Percentiles rank a stretch among this genome's conserved stretches.
Evolutionary conservation across 2,329 filamentous ascomycete genomes (phyloP).

Genomic region (Huntiella bhutanensis): DNA sequence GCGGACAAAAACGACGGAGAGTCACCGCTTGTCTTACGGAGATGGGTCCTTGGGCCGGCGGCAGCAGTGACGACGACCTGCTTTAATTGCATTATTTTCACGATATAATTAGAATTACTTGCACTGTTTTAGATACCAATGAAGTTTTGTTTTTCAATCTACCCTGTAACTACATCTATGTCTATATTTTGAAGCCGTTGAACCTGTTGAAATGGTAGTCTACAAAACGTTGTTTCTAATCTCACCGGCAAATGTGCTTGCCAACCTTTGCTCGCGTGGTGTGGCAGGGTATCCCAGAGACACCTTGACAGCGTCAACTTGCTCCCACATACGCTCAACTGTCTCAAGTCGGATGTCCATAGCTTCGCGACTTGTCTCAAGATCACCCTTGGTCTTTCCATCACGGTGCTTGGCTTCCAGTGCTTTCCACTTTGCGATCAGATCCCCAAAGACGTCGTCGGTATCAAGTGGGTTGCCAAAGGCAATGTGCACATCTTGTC

Average conservation of each 20-base stretch:
- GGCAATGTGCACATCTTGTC: conserved; percentile 50
- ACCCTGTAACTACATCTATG: too few relatives aligned
- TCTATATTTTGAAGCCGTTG: too few relatives aligned
- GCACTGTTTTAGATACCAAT: neutral
- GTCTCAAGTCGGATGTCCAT: conserved; percentile 55
- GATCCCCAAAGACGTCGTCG: conserved; percentile 57
- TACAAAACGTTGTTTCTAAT: conserved; percentile 9
- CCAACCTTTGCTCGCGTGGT: conserved; percentile 55
- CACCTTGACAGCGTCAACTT: conserved; percentile 61
- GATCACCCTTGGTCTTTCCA: conserved; percentile 29
- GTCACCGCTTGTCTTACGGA: neutral
- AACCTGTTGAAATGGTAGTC: neutral
- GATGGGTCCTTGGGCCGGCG: conserved; percentile 6
- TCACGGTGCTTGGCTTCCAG: conserved; percentile 7
- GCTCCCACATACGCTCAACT: conserved; percentile 55
- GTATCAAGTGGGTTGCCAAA: conserved; percentile 65
- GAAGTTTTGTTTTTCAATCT: neutral
- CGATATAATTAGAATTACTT: neutral
- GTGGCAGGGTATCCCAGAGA: conserved; percentile 59
- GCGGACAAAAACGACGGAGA: neutral
- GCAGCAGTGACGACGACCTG: conserved; percentile 9
- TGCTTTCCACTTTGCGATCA: conserved; percentile 54
- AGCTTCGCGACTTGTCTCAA: conserved; percentile 57
- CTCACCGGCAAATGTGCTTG: conserved; percentile 58
- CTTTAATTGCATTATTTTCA: neutral